Percentiles rank a stretch among this genome's conserved stretches.
Evolutionary conservation across 441 rosid species (phyloP).

Genomic region (Euphorbia corollata): DNA sequence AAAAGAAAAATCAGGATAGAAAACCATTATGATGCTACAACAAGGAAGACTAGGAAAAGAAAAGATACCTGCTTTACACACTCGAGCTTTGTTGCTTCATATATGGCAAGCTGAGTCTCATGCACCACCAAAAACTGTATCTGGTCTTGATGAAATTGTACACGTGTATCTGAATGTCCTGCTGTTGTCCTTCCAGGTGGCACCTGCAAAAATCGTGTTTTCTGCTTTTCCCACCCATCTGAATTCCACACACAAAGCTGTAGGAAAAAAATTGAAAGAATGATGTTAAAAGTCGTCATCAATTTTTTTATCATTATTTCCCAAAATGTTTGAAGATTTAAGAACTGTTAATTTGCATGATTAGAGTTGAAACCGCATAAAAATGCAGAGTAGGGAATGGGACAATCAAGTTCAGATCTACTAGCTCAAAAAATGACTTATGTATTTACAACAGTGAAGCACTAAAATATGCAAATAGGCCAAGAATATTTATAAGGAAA

Average conservation of each 20-base stretch:
- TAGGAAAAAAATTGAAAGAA: conserved; percentile 6
- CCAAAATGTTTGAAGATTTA: not conserved
- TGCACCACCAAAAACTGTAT: conserved; percentile 83
- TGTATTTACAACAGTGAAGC: not conserved
- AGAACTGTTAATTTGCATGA: not conserved
- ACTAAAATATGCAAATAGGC: conserved; percentile 4
- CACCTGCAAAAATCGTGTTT: conserved; percentile 60
- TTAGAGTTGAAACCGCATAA: not conserved
- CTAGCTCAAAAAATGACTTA: no score
- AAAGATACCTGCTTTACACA: conserved; percentile 64
- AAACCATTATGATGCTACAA: not conserved
- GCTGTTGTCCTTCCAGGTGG: conserved; percentile 59
- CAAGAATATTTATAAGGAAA: conserved; percentile 1
- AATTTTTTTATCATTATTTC: conserved; percentile 2
- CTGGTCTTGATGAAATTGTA: conserved; percentile 96
- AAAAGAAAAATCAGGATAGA: conserved; percentile 16
- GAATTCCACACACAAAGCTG: conserved; percentile 93
- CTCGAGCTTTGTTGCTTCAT: conserved; percentile 81
- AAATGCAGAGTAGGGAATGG: not conserved
- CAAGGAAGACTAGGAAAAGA: conserved; percentile 5
- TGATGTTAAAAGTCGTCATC: not conserved
- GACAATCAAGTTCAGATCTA: not conserved
- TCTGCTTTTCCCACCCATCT: conserved; percentile 96
- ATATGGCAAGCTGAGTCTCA: conserved; percentile 87
- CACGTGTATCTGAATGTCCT: conserved; percentile 70